Evolutionary conservation across 2,329 filamentous ascomycete genomes (phyloP).

Genomic region (Coniella lustricola): DNA sequence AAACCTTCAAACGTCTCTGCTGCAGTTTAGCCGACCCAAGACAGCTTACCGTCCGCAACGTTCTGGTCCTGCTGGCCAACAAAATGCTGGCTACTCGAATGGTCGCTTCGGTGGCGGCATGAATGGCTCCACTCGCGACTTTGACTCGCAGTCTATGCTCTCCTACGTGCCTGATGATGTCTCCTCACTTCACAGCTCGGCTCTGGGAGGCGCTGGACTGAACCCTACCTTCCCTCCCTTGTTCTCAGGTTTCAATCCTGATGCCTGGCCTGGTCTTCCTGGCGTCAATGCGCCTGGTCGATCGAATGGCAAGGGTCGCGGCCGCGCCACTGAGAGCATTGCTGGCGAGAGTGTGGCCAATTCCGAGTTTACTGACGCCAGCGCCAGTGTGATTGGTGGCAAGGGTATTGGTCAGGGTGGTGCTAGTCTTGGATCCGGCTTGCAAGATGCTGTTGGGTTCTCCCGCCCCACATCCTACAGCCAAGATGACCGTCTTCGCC

Average conservation of each 20-base stretch:
- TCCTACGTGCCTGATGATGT: constrained; percentile 97
- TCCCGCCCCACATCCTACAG: constrained; percentile 54
- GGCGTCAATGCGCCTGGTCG: constrained; percentile 56
- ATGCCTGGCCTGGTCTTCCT: constrained; percentile 78
- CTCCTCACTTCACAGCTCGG: constrained; percentile 88
- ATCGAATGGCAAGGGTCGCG: constrained; percentile 57
- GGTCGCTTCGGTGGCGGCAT: constrained; percentile 35
- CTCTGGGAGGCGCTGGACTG: constrained; percentile 77
- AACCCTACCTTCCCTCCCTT: constrained; percentile 82
- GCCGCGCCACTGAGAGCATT: constrained; percentile 66
- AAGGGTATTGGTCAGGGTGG: constrained; percentile 76
- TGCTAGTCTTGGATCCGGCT: constrained; percentile 75
- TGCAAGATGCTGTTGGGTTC: constrained; percentile 67
- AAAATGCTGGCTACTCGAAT: constrained; percentile 21
- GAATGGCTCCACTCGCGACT: constrained; percentile 40
- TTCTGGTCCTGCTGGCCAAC: constrained; percentile 37
- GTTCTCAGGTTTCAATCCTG: constrained; percentile 86
- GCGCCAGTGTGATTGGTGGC: constrained; percentile 67
- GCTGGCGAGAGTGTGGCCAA: constrained; percentile 90
- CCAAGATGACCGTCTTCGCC: constrained; percentile 85
- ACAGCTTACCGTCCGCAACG: constrained; percentile 86
- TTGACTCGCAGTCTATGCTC: constrained; percentile 80
- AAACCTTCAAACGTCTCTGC: constrained; percentile 89
- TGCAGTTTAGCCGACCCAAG: constrained; percentile 93
- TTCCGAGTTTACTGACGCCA: constrained; percentile 82